These are phyloP conservation scores for Macrolepiota dolichaula DNA, from an alignment of 768 basidiomycete species.

Conservation along the genomic window DNA sequence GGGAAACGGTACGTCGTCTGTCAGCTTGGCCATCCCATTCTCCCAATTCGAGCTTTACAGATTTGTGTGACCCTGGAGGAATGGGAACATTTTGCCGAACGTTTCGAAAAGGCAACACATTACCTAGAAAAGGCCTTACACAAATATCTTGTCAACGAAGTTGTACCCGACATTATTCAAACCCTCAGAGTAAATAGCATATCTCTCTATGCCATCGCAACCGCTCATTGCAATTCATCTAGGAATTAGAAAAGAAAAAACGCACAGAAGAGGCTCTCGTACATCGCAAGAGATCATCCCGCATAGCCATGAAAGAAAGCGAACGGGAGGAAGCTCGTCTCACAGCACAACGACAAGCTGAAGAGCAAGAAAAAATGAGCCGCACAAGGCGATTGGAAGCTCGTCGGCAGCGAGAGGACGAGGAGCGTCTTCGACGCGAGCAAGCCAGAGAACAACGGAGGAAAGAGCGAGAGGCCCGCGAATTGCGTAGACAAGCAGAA, in stretches of 20 bases:
- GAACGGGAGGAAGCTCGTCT: constrained; percentile 73
- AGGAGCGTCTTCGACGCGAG: constrained; percentile 51
- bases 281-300: constrained; percentile 88
- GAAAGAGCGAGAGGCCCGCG: constrained; percentile 45
- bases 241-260: constrained; percentile 64
- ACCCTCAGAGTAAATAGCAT: constrained; percentile 54
- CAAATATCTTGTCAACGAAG: constrained; percentile 57
- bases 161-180: constrained; percentile 69
- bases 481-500: constrained; percentile 26
- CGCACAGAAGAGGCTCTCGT: constrained; percentile 71
- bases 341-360: constrained; percentile 54
- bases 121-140: constrained; percentile 79
- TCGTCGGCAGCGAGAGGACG: constrained; percentile 55
- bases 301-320: constrained; percentile 77
- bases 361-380: constrained; percentile 66
- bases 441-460: constrained; percentile 53
- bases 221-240: neutral
- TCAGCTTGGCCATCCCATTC: neutral
- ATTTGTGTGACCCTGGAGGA: constrained; percentile 81
- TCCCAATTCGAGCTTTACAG: constrained; percentile 31
- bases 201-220: neutral
- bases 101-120: constrained; percentile 73
- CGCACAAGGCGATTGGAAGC: constrained; percentile 58
- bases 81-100: constrained; percentile 79
- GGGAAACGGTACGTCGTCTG: constrained; percentile 74